Evolutionary conservation across 305 asterid genomes (phyloP).

Genomic region (Fraxinus sp.): DNA sequence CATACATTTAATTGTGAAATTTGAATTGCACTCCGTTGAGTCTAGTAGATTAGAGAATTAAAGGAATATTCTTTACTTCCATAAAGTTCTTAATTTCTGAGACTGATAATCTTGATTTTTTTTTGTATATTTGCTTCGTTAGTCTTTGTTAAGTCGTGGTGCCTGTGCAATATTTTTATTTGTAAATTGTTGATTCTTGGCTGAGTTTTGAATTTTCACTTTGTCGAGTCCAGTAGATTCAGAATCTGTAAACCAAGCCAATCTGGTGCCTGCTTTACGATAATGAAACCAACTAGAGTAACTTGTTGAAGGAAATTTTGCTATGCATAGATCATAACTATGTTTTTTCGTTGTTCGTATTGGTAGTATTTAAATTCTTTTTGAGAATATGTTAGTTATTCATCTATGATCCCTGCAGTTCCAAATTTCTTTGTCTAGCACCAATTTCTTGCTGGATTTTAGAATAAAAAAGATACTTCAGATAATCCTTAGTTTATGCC

Average conservation of each 20-base stretch:
- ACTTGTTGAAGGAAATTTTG: background rate
- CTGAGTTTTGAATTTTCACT: background rate
- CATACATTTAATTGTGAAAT: background rate
- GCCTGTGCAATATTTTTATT: background rate
- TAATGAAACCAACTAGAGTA: background rate
- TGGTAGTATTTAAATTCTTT: background rate
- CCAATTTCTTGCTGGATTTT: background rate
- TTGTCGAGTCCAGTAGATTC: background rate
- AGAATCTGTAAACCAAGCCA: background rate
- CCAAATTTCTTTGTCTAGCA: background rate
- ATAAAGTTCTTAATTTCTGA: background rate
- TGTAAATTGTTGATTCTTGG: background rate
- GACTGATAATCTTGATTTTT: background rate
- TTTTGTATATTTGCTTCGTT: background rate
- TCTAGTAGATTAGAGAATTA: background rate
- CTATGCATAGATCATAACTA: background rate
- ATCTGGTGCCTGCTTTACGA: background rate
- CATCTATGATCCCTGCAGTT: background rate
- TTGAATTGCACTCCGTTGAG: background rate
- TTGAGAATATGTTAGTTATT: background rate
- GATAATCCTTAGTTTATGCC: background rate
- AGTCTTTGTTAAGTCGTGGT: background rate
- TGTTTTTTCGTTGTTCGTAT: background rate
- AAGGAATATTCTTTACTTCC: background rate
- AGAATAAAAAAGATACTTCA: background rate